Conservation (phyloP, 2,329 filamentous ascomycete genomes). For the Arthrobotrys sinensis region DNA sequence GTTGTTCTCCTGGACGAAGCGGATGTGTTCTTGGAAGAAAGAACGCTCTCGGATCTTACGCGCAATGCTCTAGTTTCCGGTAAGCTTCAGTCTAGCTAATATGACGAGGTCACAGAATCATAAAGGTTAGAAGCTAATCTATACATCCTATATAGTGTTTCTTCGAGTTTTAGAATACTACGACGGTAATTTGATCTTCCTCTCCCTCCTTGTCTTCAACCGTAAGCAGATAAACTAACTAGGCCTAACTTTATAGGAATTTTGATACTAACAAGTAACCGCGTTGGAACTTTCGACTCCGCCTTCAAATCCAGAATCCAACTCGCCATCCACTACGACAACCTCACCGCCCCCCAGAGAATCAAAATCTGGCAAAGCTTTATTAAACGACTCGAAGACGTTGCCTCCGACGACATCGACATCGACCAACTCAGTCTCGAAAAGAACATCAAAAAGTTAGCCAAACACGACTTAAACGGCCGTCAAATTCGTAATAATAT, state of each 20-base stretch:
- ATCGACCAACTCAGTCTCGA: background rate
- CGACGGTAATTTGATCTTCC: slow-evolving; percentile 42
- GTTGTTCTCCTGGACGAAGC: slow-evolving; percentile 71
- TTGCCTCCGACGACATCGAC: slow-evolving; percentile 3
- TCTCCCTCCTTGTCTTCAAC: background rate
- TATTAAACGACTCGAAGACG: slow-evolving; percentile 3
- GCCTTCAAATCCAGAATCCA: slow-evolving; percentile 64
- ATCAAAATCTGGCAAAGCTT: slow-evolving; percentile 5
- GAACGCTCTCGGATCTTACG: slow-evolving; percentile 66
- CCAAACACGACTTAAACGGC: background rate
- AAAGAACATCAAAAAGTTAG: slow-evolving; percentile 6
- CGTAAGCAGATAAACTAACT: background rate
- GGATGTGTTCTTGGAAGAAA: slow-evolving; percentile 68
- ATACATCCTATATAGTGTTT: slow-evolving; percentile 66
- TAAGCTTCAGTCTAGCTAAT: background rate
- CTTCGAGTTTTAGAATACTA: slow-evolving; percentile 68
- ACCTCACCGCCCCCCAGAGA: background rate
- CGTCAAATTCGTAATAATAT: slow-evolving; percentile 7
- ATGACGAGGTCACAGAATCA: background rate
- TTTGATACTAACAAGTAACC: slow-evolving; percentile 67
- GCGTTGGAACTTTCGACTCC: slow-evolving; percentile 63
- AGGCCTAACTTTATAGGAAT: slow-evolving; percentile 63
- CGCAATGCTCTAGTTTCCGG: slow-evolving; percentile 74
- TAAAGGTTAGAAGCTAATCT: background rate
- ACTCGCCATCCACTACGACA: slow-evolving; percentile 59